Evolutionary conservation across 371 early-diverging fungal species (phyloP).

Genomic region (Mortierella sp.): DNA sequence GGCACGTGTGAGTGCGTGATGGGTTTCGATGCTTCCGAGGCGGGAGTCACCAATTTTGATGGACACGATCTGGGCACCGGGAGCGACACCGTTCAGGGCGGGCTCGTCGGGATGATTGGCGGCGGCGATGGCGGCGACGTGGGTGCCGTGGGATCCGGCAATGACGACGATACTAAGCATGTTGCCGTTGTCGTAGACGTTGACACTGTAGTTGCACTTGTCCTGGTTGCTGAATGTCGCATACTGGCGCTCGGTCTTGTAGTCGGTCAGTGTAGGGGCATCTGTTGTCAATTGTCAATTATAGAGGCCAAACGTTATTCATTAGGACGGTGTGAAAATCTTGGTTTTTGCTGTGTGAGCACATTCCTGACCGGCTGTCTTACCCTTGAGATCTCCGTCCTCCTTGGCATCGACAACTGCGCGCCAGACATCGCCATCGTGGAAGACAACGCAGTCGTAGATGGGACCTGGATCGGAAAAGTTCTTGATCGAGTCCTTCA

Average conservation of each 20-base stretch:
- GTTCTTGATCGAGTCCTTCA: constrained; percentile 70
- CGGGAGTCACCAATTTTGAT: constrained; percentile 95
- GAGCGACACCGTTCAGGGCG: constrained; percentile 90
- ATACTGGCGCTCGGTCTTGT: constrained; percentile 79
- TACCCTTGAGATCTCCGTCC: constrained; percentile 82
- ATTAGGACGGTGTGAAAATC: neutral
- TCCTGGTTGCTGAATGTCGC: constrained; percentile 82
- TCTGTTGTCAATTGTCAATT: constrained; percentile 31
- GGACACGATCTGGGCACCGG: constrained; percentile 92
- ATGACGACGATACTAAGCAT: constrained; percentile 81
- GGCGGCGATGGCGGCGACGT: constrained; percentile 92
- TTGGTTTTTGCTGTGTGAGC: too few relatives aligned
- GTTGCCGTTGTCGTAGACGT: constrained; percentile 90
- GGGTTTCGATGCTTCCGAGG: constrained; percentile 89
- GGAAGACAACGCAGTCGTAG: constrained; percentile 88
- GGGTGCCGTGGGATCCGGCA: constrained; percentile 91
- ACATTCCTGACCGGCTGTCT: neutral
- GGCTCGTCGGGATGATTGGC: constrained; percentile 89
- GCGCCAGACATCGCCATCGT: constrained; percentile 90
- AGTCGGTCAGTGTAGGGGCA: constrained; percentile 78
- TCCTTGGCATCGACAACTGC: constrained; percentile 86
- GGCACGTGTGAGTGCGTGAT: constrained; percentile 87
- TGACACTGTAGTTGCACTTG: constrained; percentile 88
- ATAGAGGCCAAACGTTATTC: neutral
- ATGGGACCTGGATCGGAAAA: constrained; percentile 85